Percentiles rank a stretch among this genome's conserved stretches.
Conservation (phyloP, 768 basidiomycete species). For the Tylopilus plumbeoviolaceoides region DNA sequence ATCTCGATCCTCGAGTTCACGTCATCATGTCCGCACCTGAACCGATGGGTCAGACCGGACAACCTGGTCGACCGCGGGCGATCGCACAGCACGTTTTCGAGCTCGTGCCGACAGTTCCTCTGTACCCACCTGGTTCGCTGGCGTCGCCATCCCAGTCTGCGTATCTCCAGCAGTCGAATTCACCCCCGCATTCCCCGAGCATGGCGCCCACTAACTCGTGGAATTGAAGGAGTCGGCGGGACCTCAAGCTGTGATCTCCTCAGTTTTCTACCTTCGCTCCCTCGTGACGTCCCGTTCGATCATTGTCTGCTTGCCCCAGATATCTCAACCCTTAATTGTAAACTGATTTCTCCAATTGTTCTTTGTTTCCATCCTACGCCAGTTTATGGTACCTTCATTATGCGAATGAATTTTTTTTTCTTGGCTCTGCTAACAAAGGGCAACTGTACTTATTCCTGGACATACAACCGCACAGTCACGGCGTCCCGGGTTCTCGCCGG, state of each 20-base stretch:
- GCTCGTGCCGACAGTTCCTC: constrained; percentile 47
- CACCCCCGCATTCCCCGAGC: constrained; percentile 55
- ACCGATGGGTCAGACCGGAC: constrained; percentile 34
- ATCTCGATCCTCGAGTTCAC: constrained; percentile 81
- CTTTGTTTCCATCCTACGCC: neutral
- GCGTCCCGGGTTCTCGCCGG: too few relatives aligned
- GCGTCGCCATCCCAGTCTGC: constrained; percentile 50
- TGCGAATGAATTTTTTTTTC: neutral
- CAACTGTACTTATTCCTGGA: too few relatives aligned
- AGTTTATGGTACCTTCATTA: neutral
- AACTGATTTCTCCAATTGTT: neutral
- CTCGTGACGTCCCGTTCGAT: neutral
- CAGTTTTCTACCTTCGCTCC: neutral
- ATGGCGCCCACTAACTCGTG: constrained; percentile 27
- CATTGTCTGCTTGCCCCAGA: neutral
- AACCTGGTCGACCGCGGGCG: constrained; percentile 40
- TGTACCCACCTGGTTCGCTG: constrained; percentile 41
- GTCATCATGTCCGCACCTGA: constrained; percentile 72
- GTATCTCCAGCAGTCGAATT: constrained; percentile 50
- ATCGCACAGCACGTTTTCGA: constrained; percentile 74
- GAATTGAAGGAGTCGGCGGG: constrained; percentile 11
- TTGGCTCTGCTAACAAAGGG: neutral
- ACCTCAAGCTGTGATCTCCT: neutral
- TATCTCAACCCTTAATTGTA: neutral
- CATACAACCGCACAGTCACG: too few relatives aligned